A percentile compares a stretch with the other conserved stretches of the same genome.
phyloP scores from a whole-genome alignment of 495 filamentous ascomycete species.

The Opeltia flavorubescens region DNA sequence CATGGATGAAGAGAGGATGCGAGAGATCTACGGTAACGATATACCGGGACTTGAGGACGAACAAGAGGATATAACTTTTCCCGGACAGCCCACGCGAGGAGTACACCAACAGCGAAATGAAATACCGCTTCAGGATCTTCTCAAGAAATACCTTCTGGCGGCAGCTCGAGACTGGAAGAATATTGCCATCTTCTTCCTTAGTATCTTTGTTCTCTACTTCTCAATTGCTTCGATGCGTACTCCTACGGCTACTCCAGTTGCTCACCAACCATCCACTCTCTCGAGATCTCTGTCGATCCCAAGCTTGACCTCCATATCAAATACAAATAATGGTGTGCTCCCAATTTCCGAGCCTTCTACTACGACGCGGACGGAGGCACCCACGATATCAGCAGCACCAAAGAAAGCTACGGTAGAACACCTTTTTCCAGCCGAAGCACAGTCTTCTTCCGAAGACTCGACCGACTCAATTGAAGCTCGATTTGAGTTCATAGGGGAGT shows the following conservation, averaged over 20 bases:
- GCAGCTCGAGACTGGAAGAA: conserved; percentile 58
- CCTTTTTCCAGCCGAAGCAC: neutral
- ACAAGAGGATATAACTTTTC: conserved; percentile 25
- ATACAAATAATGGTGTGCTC: neutral
- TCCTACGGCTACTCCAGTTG: neutral
- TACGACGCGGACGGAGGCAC: neutral
- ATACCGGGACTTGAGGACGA: conserved; percentile 15
- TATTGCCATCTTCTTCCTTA: conserved; percentile 48
- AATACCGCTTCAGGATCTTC: conserved; percentile 36
- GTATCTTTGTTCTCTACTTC: conserved; percentile 43
- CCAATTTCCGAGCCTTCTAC: neutral
- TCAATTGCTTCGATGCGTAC: conserved; percentile 18
- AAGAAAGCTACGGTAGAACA: neutral
- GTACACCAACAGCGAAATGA: neutral
- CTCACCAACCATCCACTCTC: too few species aligned
- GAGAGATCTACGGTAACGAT: conserved; percentile 38
- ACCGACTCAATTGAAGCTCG: neutral
- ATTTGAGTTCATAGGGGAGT: too few species aligned
- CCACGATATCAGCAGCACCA: neutral
- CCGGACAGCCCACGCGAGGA: conserved; percentile 19
- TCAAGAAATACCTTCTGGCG: conserved; percentile 55
- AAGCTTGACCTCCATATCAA: too few species aligned
- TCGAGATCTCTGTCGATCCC: too few species aligned
- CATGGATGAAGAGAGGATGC: conserved; percentile 34
- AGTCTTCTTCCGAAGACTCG: neutral